Percentiles rank a stretch among this genome's conserved stretches.
phyloP scores from a whole-genome alignment of 169 alveolate species.

The Plasmodium blacklocki region DNA sequence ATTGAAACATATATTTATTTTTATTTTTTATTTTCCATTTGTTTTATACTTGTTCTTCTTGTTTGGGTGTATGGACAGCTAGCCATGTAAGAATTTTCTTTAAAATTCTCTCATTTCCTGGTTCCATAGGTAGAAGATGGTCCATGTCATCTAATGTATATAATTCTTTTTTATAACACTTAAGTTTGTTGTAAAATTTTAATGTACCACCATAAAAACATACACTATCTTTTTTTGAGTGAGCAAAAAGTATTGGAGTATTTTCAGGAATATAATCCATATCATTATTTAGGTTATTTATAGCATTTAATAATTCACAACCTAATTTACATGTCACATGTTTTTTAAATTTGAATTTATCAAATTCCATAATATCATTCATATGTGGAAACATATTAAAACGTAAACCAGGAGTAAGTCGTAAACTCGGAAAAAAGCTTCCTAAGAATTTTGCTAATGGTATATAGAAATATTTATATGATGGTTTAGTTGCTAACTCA shows the following conservation, averaged over 20 bases:
- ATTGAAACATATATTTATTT: not conserved
- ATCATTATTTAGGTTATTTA: slow-evolving; percentile 70
- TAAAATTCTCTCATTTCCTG: slow-evolving; percentile 40
- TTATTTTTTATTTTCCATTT: not conserved
- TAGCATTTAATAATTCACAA: slow-evolving; percentile 78
- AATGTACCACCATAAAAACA: slow-evolving; percentile 45
- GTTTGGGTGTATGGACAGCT: not conserved
- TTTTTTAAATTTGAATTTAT: slow-evolving; percentile 48
- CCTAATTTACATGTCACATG: slow-evolving; percentile 69
- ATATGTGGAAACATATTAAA: slow-evolving; percentile 3
- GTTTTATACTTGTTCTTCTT: not conserved
- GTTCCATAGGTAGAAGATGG: slow-evolving; percentile 50
- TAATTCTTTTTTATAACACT: slow-evolving; percentile 20
- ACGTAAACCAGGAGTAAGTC: slow-evolving; percentile 39
- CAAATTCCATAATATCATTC: slow-evolving; percentile 43
- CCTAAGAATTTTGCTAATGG: slow-evolving; percentile 54
- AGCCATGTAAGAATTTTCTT: slow-evolving; percentile 23
- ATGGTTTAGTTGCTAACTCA: slow-evolving; percentile 17
- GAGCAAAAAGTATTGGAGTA: slow-evolving; percentile 79
- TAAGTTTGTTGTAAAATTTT: slow-evolving; percentile 33
- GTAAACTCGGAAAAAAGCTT: slow-evolving; percentile 40
- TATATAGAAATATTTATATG: slow-evolving; percentile 49
- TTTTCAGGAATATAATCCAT: slow-evolving; percentile 66
- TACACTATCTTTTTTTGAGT: slow-evolving; percentile 72
- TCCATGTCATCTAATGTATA: slow-evolving; percentile 38